Percentiles rank a stretch among this genome's conserved stretches.
Evolutionary conservation across 768 basidiomycete genomes (phyloP).

Genomic region (Podaxis mareebaensis): DNA sequence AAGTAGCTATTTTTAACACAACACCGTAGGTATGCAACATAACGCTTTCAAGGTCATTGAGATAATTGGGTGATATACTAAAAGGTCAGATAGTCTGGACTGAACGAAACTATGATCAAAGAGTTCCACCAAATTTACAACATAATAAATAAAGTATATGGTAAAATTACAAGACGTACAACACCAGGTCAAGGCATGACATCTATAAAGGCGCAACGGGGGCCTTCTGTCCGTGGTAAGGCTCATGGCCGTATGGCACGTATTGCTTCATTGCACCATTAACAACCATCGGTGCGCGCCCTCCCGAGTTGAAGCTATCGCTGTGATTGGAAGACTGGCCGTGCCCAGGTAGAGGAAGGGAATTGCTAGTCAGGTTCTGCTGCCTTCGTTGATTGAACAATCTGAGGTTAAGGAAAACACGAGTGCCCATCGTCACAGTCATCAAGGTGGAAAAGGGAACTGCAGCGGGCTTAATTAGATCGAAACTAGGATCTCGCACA

Average conservation of each 20-base stretch:
- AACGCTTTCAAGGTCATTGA: too few relatives aligned
- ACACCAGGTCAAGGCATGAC: background rate
- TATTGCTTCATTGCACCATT: background rate
- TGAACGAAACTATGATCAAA: too few relatives aligned
- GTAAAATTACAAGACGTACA: background rate
- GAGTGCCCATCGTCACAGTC: slow-evolving; percentile 12
- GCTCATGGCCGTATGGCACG: background rate
- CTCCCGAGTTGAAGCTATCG: background rate
- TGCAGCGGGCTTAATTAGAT: slow-evolving; percentile 8
- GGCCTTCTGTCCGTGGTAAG: background rate
- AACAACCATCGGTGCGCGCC: background rate
- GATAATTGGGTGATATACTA: too few relatives aligned
- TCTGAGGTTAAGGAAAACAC: slow-evolving; percentile 12
- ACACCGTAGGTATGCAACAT: too few relatives aligned
- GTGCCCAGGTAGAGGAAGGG: background rate
- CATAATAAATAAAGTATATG: too few relatives aligned
- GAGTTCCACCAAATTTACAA: too few relatives aligned
- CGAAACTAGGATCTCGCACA: background rate
- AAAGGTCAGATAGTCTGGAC: too few relatives aligned
- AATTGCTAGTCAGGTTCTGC: background rate
- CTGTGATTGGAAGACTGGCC: background rate
- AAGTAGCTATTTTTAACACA: too few relatives aligned
- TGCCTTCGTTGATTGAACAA: slow-evolving; percentile 3
- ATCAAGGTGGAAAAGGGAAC: slow-evolving; percentile 12
- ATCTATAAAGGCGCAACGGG: background rate